Evolutionary conservation across 306 rosid genomes (phyloP).

Genomic region (Carpinus viminea): DNA sequence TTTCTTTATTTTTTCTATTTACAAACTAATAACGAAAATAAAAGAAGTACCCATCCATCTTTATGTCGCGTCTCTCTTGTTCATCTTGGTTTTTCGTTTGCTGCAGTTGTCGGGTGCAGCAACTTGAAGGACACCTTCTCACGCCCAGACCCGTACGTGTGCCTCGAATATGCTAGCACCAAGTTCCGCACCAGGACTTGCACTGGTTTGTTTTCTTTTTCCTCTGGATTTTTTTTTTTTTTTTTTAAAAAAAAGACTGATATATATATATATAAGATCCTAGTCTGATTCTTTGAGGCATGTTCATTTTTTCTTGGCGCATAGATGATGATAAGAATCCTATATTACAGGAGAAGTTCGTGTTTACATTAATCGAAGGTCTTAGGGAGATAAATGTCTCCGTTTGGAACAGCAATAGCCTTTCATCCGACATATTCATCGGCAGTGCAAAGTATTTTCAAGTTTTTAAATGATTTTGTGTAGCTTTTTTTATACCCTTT

Average conservation of each 20-base stretch:
- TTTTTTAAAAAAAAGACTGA: too few relatives aligned
- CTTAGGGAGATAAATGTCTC: constrained; percentile 62
- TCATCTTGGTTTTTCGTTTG: constrained; percentile 9
- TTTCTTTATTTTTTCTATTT: not conserved
- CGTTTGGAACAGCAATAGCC: constrained; percentile 88
- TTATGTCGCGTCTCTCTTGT: too few relatives aligned
- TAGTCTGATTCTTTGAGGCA: not conserved
- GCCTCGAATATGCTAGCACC: constrained; percentile 64
- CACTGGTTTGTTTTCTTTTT: constrained; percentile 46
- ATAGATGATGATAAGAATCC: constrained; percentile 78
- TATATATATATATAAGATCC: not conserved
- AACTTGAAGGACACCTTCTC: constrained; percentile 81
- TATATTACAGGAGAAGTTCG: constrained; percentile 74
- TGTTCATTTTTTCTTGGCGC: constrained; percentile 10
- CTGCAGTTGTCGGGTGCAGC: constrained; percentile 64
- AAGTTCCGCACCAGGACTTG: constrained; percentile 76
- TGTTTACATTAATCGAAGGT: constrained; percentile 71
- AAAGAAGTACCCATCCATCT: not conserved
- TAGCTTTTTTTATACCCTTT: not conserved
- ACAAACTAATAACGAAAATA: not conserved
- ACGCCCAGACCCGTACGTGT: constrained; percentile 82
- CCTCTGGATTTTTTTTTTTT: not conserved
- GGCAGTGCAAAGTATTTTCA: constrained; percentile 70
- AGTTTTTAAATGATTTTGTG: not conserved
- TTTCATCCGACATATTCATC: constrained; percentile 70